A percentile compares a stretch with the other conserved stretches of the same genome.
Conservation (phyloP, 148 eudicot species). For the Spergularia bocconei region DNA sequence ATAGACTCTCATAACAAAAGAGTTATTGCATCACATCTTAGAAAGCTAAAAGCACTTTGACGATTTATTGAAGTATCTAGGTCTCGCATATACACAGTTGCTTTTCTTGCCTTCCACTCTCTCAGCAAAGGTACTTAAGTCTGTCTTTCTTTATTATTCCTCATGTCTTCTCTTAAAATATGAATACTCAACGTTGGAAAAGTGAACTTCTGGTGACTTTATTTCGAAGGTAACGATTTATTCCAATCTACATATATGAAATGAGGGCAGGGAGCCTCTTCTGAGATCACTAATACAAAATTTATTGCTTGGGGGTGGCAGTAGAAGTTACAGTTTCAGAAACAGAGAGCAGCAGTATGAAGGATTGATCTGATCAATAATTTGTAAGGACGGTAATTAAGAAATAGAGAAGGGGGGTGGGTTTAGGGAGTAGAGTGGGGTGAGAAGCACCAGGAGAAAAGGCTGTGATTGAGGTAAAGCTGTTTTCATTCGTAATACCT, state of each 20-base stretch:
- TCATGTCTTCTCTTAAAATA: not conserved
- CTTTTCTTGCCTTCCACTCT: constrained; percentile 1
- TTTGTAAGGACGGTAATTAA: not conserved
- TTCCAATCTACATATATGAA: not conserved
- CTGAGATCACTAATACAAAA: not conserved
- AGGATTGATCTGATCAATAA: not conserved
- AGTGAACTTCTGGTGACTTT: not conserved
- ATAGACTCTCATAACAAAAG: not conserved
- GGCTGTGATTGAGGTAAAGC: too few relatives aligned
- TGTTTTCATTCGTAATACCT: not conserved
- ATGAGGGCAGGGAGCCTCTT: not conserved
- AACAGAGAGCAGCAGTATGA: not conserved
- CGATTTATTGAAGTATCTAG: not conserved
- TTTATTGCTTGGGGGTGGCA: not conserved
- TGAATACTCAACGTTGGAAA: not conserved
- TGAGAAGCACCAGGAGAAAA: not conserved
- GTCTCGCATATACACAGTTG: not conserved
- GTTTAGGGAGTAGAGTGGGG: too few relatives aligned
- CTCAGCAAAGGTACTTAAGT: not conserved
- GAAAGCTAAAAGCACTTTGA: not conserved
- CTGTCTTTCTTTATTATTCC: not conserved
- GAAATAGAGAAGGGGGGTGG: not conserved
- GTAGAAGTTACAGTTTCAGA: not conserved
- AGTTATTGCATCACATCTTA: not conserved
- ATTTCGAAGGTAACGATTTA: not conserved